Evolutionary conservation across 1,139 yeast genomes (phyloP).

Genomic region (Hyphopichia khmerensis): DNA sequence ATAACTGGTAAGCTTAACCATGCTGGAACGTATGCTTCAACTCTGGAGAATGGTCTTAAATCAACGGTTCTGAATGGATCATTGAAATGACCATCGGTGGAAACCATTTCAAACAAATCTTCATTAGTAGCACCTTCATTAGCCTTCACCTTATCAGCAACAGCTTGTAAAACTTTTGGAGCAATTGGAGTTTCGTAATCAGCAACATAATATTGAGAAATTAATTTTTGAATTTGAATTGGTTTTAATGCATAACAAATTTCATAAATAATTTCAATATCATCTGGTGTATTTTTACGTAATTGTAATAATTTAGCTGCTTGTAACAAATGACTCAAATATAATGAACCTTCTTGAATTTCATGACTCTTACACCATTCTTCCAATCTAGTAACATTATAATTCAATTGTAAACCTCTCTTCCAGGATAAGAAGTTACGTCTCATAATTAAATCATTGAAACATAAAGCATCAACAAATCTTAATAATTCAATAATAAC

Average conservation of each 20-base stretch:
- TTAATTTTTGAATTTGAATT: conserved; percentile 87
- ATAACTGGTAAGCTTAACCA: conserved; percentile 88
- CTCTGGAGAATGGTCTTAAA: conserved; percentile 82
- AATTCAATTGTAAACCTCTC: conserved; percentile 94
- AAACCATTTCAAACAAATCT: conserved; percentile 66
- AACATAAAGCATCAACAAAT: conserved; percentile 90
- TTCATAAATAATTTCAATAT: conserved; percentile 89
- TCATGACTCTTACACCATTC: conserved; percentile 99
- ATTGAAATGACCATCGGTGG: conserved; percentile 80
- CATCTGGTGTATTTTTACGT: conserved; percentile 85
- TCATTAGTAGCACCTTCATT: conserved; percentile 55
- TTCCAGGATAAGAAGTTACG: conserved; percentile 96
- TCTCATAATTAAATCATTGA: conserved; percentile 94
- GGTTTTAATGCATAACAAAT: conserved; percentile 94
- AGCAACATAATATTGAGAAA: conserved; percentile 86
- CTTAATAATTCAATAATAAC: conserved; percentile 82
- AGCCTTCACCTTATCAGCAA: conserved; percentile 80
- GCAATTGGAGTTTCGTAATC: conserved; percentile 96
- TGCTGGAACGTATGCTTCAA: conserved; percentile 96
- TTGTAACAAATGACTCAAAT: conserved; percentile 86
- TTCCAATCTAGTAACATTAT: conserved; percentile 92
- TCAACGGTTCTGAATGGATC: conserved; percentile 87
- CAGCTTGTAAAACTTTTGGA: conserved; percentile 75
- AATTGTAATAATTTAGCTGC: conserved; percentile 92
- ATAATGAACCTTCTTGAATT: conserved; percentile 84